Conservation (phyloP, 1,284 basidiomycete genomes). For the Ganoderma boninense region DNA sequence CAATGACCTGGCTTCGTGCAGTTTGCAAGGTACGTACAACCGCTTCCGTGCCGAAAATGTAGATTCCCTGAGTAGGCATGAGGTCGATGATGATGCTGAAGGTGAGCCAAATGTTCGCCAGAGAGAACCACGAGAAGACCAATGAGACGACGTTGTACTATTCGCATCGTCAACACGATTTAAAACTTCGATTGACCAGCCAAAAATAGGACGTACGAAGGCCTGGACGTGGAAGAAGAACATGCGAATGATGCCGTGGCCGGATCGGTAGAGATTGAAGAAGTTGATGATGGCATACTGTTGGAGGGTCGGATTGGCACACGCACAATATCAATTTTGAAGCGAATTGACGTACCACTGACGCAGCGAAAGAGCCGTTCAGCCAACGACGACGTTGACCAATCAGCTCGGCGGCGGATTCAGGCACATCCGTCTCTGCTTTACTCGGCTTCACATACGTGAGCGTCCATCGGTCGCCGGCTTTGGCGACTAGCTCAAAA, state of each 20-base stretch:
- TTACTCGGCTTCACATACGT: constrained; percentile 96
- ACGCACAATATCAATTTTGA: not conserved
- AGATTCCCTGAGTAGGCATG: constrained; percentile 70
- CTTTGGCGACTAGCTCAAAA: constrained; percentile 96
- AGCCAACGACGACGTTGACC: constrained; percentile 96
- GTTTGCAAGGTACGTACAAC: constrained; percentile 56
- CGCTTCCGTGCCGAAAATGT: constrained; percentile 73
- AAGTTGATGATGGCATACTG: constrained; percentile 96
- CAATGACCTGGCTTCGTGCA: not conserved
- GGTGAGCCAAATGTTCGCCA: constrained; percentile 95
- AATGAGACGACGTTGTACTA: constrained; percentile 84
- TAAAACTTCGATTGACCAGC: not conserved
- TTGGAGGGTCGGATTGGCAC: constrained; percentile 6
- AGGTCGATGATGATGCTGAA: constrained; percentile 97
- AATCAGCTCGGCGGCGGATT: constrained; percentile 90
- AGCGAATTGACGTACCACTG: constrained; percentile 68
- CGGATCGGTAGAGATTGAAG: constrained; percentile 88
- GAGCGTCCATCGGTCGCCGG: constrained; percentile 86
- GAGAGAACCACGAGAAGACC: constrained; percentile 90
- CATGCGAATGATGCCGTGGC: constrained; percentile 88
- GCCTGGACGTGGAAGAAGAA: constrained; percentile 96
- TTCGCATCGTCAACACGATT: constrained; percentile 12
- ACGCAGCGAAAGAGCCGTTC: constrained; percentile 97
- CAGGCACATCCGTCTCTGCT: constrained; percentile 95
- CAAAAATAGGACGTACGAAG: constrained; percentile 59